Percentiles rank a stretch among this genome's conserved stretches.
Evolutionary conservation across 78 protist genomes (phyloP).

Genomic region (Anaeramoeba flamelloides): DNA sequence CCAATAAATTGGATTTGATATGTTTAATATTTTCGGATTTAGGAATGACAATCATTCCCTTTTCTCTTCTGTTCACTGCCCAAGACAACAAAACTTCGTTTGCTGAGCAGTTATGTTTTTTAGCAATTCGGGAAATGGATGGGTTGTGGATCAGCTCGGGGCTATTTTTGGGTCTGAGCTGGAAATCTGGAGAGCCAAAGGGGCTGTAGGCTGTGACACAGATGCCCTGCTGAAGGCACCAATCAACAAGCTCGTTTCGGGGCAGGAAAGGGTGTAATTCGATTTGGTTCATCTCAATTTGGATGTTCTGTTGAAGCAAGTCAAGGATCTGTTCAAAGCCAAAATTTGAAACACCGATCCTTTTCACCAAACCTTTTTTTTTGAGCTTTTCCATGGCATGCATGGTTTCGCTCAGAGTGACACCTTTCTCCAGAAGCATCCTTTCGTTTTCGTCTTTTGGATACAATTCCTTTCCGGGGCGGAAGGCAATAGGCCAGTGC

Average conservation of each 20-base stretch:
- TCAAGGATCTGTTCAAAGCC: slow-evolving; percentile 14
- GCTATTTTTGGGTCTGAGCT: background rate
- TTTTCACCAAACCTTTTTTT: slow-evolving; percentile 8
- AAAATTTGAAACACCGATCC: slow-evolving; percentile 36
- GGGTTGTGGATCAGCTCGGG: background rate
- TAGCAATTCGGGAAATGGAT: background rate
- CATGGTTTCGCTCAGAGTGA: slow-evolving; percentile 12
- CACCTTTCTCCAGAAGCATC: background rate
- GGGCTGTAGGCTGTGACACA: slow-evolving; percentile 30
- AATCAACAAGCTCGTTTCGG: background rate
- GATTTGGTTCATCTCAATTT: slow-evolving; percentile 30
- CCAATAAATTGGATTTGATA: background rate
- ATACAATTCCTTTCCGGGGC: background rate
- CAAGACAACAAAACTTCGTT: background rate
- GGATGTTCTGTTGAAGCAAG: background rate
- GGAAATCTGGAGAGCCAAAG: slow-evolving; percentile 5
- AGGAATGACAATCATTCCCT: background rate
- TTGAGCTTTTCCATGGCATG: background rate
- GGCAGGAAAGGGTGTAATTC: slow-evolving; percentile 21
- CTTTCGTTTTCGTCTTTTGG: background rate
- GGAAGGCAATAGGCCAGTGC: background rate
- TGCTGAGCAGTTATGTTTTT: background rate
- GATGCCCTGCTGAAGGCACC: slow-evolving; percentile 7
- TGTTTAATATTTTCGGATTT: background rate
- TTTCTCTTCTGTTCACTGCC: background rate